A percentile compares a stretch with the other conserved stretches of the same genome.
Conservation (phyloP, 805 yeast genomes). For the Saturnispora silvae region DNA sequence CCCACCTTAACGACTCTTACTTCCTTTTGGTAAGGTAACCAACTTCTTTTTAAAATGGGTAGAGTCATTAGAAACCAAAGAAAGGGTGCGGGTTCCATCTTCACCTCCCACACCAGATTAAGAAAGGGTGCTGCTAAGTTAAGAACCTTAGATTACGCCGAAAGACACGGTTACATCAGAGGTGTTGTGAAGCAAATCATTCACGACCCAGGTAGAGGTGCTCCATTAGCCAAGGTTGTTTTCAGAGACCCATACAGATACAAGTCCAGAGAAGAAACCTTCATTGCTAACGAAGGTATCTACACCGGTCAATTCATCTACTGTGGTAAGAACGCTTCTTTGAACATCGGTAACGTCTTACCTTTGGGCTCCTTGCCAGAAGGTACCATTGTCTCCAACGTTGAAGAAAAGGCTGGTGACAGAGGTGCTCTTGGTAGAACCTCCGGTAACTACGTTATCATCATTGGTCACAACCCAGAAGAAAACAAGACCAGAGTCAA, state of each 20-base stretch:
- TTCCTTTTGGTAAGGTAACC: background rate
- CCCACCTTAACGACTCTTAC: background rate
- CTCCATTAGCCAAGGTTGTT: constrained; percentile 97
- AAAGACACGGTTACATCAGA: constrained; percentile 99
- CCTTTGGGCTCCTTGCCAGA: constrained; percentile 97
- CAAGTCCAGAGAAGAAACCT: constrained; percentile 96
- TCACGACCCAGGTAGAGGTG: constrained; percentile 99
- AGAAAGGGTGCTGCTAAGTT: constrained; percentile 99
- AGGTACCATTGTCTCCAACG: constrained; percentile 98
- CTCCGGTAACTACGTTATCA: constrained; percentile 98
- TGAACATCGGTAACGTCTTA: constrained; percentile 93
- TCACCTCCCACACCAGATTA: constrained; percentile 99
- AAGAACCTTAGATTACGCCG: constrained; percentile 98
- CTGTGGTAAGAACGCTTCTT: constrained; percentile 97
- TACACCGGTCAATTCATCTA: constrained; percentile 99
- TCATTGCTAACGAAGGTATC: constrained; percentile 98
- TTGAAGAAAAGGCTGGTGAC: constrained; percentile 98
- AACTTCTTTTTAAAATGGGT: constrained; percentile 33
- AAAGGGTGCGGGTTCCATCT: constrained; percentile 99
- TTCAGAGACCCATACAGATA: constrained; percentile 99
- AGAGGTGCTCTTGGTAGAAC: constrained; percentile 99
- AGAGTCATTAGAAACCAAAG: constrained; percentile 99
- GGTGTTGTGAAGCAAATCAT: constrained; percentile 97
- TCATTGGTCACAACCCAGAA: constrained; percentile 98
- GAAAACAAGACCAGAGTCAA: constrained; percentile 98